Percentiles rank a stretch among this genome's conserved stretches.
These are phyloP conservation scores for Colletotrichum navitas DNA, from an alignment of 2,329 filamentous ascomycete species.

Conservation along the genomic window DNA sequence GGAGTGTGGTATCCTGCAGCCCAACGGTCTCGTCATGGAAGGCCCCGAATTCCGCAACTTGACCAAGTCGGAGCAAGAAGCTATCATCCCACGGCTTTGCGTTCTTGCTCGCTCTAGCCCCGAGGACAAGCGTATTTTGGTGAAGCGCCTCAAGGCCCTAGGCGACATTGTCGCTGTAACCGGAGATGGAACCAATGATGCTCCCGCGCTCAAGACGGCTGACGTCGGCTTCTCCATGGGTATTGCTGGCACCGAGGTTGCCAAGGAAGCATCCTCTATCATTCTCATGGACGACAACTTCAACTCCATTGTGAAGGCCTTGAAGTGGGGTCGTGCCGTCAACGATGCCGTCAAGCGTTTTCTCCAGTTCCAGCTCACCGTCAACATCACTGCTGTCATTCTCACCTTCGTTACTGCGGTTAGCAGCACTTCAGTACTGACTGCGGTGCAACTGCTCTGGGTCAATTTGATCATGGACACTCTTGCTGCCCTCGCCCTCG, in stretches of 20 bases:
- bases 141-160: slow-evolving; percentile 77
- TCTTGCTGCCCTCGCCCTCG: slow-evolving; percentile 87
- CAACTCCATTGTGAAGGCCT: slow-evolving; percentile 84
- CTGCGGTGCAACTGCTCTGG: slow-evolving; percentile 92
- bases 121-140: slow-evolving; percentile 81
- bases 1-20: slow-evolving; percentile 81
- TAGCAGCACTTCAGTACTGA: slow-evolving; percentile 79
- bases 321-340: slow-evolving; percentile 84
- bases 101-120: slow-evolving; percentile 81
- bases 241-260: slow-evolving; percentile 85
- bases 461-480: slow-evolving; percentile 99
- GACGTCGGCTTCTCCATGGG: slow-evolving; percentile 91
- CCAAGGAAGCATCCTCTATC: slow-evolving; percentile 87
- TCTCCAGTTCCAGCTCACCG: slow-evolving; percentile 82
- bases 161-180: slow-evolving; percentile 86
- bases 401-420: slow-evolving; percentile 91
- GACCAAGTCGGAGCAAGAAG: slow-evolving; percentile 72
- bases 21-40: slow-evolving; percentile 79
- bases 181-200: slow-evolving; percentile 87
- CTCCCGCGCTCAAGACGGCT: slow-evolving; percentile 82
- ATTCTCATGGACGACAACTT: slow-evolving; percentile 93
- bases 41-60: slow-evolving; percentile 83
- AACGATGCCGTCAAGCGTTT: slow-evolving; percentile 85
- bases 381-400: slow-evolving; percentile 91
- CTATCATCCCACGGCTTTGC: slow-evolving; percentile 76